These are phyloP conservation scores for Penicillium egyptiacum DNA, from an alignment of 495 filamentous ascomycete genomes.

Conservation along the genomic window DNA sequence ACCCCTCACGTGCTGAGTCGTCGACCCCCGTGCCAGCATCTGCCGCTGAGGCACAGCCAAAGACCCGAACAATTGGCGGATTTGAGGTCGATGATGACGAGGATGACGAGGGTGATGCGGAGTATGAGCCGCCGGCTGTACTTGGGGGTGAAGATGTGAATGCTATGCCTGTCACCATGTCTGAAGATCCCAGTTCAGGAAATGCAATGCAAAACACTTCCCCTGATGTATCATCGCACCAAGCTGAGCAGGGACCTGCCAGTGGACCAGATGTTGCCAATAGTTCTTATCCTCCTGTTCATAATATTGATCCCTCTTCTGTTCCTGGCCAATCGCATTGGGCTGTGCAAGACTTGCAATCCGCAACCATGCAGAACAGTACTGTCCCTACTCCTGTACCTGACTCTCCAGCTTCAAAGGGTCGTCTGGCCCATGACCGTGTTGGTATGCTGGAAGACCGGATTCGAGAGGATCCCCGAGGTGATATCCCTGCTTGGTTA, in stretches of 20 bases:
- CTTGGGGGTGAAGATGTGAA: conserved; percentile 47
- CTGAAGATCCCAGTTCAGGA: conserved; percentile 54
- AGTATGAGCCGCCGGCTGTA: conserved; percentile 56
- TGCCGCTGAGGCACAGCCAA: conserved; percentile 41
- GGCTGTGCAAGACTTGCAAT: conserved; percentile 39
- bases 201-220: conserved; percentile 59
- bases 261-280: conserved; percentile 53
- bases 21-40: conserved; percentile 40
- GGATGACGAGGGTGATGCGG: conserved; percentile 52
- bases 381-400: conserved; percentile 39
- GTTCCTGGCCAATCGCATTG: conserved; percentile 45
- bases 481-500: conserved; percentile 88
- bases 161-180: conserved; percentile 47
- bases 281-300: conserved; percentile 51
- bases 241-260: conserved; percentile 53
- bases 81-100: conserved; percentile 67
- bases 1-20: conserved; percentile 40
- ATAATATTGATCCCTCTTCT: conserved; percentile 49
- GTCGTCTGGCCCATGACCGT: conserved; percentile 71
- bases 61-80: conserved; percentile 72
- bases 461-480: conserved; percentile 85
- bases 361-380: conserved; percentile 40
- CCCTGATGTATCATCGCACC: conserved; percentile 59
- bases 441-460: conserved; percentile 86
- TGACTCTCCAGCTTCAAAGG: conserved; percentile 45